Percentiles rank a stretch among this genome's conserved stretches.
phyloP scores from a whole-genome alignment of 768 basidiomycete species.

The Mycena vulgaris region DNA sequence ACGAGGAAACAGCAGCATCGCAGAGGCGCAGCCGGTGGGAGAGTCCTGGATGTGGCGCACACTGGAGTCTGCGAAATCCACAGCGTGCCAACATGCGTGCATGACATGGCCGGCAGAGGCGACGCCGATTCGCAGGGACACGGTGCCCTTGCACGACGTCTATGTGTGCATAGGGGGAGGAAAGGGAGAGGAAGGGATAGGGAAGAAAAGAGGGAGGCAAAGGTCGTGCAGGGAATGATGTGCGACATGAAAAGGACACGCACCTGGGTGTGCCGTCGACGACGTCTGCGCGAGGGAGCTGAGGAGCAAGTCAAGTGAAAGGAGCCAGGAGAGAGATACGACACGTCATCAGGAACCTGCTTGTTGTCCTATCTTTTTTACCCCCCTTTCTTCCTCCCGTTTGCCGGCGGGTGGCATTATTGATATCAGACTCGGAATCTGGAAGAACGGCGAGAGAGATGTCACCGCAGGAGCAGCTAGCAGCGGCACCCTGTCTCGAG shows the following conservation, averaged over 20 bases:
- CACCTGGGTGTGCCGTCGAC: neutral
- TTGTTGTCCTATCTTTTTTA: no score
- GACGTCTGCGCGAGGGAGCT: neutral
- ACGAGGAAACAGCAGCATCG: no score
- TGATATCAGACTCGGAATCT: no score
- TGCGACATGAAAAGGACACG: neutral
- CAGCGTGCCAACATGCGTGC: neutral
- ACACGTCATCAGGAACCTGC: neutral
- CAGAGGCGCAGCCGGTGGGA: no score
- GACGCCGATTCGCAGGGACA: neutral
- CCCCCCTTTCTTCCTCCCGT: no score
- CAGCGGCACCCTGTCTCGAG: no score
- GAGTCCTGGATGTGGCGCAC: no score
- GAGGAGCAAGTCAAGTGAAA: slow-evolving; percentile 7
- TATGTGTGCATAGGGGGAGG: neutral
- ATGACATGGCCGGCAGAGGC: neutral
- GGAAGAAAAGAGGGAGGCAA: neutral
- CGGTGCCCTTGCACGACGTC: neutral
- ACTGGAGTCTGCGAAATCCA: no score
- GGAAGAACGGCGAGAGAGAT: no score
- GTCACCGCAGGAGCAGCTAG: no score
- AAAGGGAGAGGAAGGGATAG: slow-evolving; percentile 8
- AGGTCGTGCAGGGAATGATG: slow-evolving; percentile 8
- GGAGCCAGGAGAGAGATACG: neutral
- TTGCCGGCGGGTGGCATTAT: no score